Conservation (phyloP, 2,329 filamentous ascomycete genomes). For the Arthrinium puccinioides region DNA sequence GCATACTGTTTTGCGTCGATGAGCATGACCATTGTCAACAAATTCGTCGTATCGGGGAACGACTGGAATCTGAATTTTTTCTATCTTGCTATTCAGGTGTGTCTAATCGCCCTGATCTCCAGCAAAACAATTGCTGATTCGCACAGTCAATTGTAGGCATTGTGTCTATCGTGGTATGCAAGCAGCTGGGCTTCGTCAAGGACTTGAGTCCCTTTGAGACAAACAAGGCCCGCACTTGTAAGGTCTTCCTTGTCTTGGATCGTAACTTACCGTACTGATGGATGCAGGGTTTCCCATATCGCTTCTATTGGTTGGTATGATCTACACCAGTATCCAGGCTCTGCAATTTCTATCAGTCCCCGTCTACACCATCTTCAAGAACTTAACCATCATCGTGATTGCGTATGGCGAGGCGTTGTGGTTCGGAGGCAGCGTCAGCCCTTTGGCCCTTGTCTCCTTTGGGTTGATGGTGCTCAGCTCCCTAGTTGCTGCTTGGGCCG, state of each 20-base stretch:
- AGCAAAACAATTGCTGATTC: background rate
- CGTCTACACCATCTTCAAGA: conserved; percentile 99
- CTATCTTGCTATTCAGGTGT: conserved; percentile 84
- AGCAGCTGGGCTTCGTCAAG: conserved; percentile 72
- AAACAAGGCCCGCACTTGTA: conserved; percentile 79
- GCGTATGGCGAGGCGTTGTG: conserved; percentile 97
- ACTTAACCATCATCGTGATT: conserved; percentile 96
- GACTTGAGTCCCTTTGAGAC: conserved; percentile 75
- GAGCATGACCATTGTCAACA: conserved; percentile 99
- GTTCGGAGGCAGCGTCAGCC: conserved; percentile 90
- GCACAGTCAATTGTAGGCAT: conserved; percentile 80
- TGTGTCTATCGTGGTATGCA: conserved; percentile 72
- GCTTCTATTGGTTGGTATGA: conserved; percentile 94
- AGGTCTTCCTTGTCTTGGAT: too few relatives aligned
- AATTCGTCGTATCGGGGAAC: conserved; percentile 87
- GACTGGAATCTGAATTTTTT: conserved; percentile 97
- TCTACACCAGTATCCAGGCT: conserved; percentile 94
- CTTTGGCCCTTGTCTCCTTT: conserved; percentile 85
- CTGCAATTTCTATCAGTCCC: conserved; percentile 95
- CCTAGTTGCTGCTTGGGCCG: conserved; percentile 91
- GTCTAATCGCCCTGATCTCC: conserved; percentile 15
- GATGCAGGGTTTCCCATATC: conserved; percentile 90
- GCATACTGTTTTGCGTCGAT: conserved; percentile 93
- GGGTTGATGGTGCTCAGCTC: conserved; percentile 95
- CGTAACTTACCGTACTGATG: too few relatives aligned